A percentile compares a stretch with the other conserved stretches of the same genome.
phyloP scores from a whole-genome alignment of 2,329 filamentous ascomycete genomes.

The Ilyonectria destructans region DNA sequence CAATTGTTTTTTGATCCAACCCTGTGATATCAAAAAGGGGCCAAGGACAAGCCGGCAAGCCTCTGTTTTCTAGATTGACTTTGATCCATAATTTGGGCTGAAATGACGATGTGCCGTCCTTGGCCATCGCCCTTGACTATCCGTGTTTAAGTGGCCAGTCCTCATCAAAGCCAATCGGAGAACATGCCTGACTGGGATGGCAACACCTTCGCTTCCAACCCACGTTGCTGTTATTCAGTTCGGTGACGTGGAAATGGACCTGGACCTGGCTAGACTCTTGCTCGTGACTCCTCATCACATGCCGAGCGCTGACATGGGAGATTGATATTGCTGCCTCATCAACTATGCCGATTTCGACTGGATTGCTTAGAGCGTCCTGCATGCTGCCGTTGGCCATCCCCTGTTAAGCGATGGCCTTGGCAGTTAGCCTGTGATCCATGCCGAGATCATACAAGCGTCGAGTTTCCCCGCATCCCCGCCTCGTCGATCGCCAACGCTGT shows the following conservation, averaged over 20 bases:
- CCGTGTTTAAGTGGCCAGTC: background rate
- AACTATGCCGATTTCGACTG: background rate
- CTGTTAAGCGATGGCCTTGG: background rate
- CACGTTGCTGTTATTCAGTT: background rate
- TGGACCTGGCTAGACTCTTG: background rate
- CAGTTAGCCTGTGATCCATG: background rate
- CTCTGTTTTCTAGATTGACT: background rate
- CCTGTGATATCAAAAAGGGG: background rate
- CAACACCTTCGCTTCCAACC: background rate
- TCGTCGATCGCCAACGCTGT: constrained; percentile 4
- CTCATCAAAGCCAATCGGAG: background rate
- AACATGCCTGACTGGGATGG: background rate
- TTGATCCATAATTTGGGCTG: background rate
- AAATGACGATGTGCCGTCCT: background rate
- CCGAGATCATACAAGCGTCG: constrained; percentile 7
- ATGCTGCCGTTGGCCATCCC: background rate
- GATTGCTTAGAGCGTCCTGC: background rate
- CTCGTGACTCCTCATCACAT: background rate
- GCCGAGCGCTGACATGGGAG: background rate
- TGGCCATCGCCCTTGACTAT: background rate
- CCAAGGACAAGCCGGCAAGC: too few species aligned
- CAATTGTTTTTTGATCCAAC: background rate
- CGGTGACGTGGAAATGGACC: background rate
- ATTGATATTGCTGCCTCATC: background rate
- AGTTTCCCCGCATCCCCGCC: constrained; percentile 22